Conservation (phyloP, 106 monocot genomes). For the Dioscorea alata region DNA sequence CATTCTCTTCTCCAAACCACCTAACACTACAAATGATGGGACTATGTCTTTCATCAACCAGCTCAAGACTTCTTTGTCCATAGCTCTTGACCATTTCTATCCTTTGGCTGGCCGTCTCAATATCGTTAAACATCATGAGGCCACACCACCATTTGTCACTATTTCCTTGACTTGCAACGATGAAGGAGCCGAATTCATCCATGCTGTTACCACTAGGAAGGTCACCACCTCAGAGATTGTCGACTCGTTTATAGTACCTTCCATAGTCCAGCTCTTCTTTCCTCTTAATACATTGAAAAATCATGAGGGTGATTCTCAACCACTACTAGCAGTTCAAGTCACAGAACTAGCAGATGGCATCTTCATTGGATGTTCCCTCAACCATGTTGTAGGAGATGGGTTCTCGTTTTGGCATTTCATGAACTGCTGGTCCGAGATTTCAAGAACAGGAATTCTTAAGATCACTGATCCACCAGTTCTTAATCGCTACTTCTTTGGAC, state of each 20-base stretch:
- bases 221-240: neutral
- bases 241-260: neutral
- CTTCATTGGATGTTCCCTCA: constrained; percentile 19
- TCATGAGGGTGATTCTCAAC: constrained; percentile 19
- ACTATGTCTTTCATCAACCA: neutral
- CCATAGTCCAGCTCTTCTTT: constrained; percentile 8
- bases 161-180: constrained; percentile 6
- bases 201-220: neutral
- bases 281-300: constrained; percentile 2
- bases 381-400: constrained; percentile 22
- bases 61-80: neutral
- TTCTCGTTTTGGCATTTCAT: constrained; percentile 31
- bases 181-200: constrained; percentile 25
- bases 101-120: constrained; percentile 23
- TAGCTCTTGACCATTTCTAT: constrained; percentile 6
- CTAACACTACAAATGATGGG: neutral
- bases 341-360: constrained; percentile 21
- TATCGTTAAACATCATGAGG: constrained; percentile 1
- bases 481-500: neutral
- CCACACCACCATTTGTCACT: neutral
- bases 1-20: neutral
- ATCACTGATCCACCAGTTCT: neutral
- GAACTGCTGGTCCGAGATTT: constrained; percentile 19
- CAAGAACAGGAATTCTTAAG: neutral
- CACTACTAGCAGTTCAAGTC: constrained; percentile 18